phyloP scores from a whole-genome alignment of 2,329 filamentous ascomycete genomes.

The Pseudogymnoascus sp. region DNA sequence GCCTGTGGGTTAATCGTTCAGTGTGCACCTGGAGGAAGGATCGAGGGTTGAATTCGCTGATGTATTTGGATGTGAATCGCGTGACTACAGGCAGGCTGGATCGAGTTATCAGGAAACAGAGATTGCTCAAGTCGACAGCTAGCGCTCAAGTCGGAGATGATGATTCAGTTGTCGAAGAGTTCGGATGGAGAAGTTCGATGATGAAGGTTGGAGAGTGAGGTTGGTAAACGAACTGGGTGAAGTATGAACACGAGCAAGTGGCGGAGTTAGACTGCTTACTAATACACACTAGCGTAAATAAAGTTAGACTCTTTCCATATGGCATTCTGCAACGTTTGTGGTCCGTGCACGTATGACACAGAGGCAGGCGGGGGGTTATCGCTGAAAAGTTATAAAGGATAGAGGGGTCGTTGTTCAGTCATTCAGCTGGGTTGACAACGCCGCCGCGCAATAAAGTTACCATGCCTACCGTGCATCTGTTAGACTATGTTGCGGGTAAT shows the following conservation, averaged over 20 bases:
- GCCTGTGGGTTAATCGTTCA: conserved; percentile 3
- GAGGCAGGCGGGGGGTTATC: background rate
- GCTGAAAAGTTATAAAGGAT: conserved; percentile 10
- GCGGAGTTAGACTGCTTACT: background rate
- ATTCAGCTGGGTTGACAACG: conserved; percentile 1
- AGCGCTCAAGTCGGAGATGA: background rate
- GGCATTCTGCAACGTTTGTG: background rate
- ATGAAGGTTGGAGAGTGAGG: conserved; percentile 1
- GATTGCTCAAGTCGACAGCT: background rate
- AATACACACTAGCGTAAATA: background rate
- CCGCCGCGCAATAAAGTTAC: conserved; percentile 20
- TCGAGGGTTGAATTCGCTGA: background rate
- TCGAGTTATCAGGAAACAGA: background rate
- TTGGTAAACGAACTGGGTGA: background rate
- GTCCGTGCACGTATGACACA: background rate
- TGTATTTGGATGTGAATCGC: background rate
- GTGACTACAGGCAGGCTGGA: background rate
- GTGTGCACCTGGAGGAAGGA: background rate
- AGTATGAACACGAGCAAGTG: conserved; percentile 6
- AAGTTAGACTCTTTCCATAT: background rate
- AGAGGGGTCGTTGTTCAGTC: conserved; percentile 1
- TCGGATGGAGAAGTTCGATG: conserved; percentile 6
- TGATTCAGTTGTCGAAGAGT: background rate
- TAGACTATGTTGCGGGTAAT: conserved; percentile 93
- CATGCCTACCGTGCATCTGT: conserved; percentile 72